Conservation (phyloP, 805 yeast species). For the Kodamaea laetipori region DNA sequence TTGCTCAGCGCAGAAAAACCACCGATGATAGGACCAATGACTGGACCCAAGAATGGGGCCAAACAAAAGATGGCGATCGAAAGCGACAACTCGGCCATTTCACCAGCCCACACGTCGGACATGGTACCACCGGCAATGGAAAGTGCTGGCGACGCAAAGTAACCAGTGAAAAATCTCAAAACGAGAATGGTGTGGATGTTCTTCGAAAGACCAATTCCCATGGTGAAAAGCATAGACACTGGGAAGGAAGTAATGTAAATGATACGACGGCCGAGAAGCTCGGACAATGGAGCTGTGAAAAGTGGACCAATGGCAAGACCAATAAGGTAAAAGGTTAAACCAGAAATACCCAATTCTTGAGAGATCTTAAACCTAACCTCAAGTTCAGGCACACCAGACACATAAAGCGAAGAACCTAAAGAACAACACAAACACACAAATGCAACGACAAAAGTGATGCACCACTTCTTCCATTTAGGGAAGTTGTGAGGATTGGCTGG, state of each 20-base stretch:
- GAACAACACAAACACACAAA: constrained; percentile 66
- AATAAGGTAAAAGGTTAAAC: constrained; percentile 66
- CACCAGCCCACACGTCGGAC: constrained; percentile 65
- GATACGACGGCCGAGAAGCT: constrained; percentile 65
- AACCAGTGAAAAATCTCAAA: constrained; percentile 72
- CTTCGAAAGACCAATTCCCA: constrained; percentile 70
- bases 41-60: constrained; percentile 82
- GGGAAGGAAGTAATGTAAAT: constrained; percentile 64
- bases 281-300: constrained; percentile 71
- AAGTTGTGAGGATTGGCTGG: constrained; percentile 69
- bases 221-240: constrained; percentile 65
- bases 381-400: constrained; percentile 63
- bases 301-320: constrained; percentile 77
- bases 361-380: constrained; percentile 50
- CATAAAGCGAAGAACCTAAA: constrained; percentile 73
- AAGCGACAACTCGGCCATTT: constrained; percentile 59
- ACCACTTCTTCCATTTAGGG: constrained; percentile 66
- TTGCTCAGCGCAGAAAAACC: constrained; percentile 66
- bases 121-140: constrained; percentile 86
- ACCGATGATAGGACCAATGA: constrained; percentile 73
- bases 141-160: constrained; percentile 78
- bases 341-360: constrained; percentile 63
- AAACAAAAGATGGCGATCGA: constrained; percentile 81
- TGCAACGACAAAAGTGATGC: constrained; percentile 64
- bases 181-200: constrained; percentile 65